Evolutionary conservation across 2,329 filamentous ascomycete genomes (phyloP).

Genomic region (Niveomyces coronatus): DNA sequence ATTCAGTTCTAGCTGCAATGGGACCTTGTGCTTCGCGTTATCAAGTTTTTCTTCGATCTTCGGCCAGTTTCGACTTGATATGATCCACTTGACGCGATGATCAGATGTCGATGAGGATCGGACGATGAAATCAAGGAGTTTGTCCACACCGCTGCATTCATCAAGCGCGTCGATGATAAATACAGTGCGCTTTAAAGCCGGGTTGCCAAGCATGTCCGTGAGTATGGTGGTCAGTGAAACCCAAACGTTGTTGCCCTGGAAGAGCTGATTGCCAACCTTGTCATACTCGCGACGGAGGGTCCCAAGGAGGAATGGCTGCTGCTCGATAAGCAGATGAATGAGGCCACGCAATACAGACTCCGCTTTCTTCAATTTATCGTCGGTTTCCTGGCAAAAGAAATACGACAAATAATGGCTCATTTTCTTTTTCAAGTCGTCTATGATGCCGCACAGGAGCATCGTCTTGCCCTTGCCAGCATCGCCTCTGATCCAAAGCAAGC

Average conservation of each 20-base stretch:
- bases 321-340: conserved; percentile 27
- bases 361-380: conserved; percentile 27
- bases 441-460: conserved; percentile 30
- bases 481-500: conserved; percentile 27
- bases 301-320: conserved; percentile 20
- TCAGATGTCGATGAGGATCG: conserved; percentile 11
- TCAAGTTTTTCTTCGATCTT: conserved; percentile 23
- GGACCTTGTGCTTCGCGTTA: conserved; percentile 13
- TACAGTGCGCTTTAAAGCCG: conserved; percentile 15
- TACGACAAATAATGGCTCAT: conserved; percentile 17
- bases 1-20: conserved; percentile 29
- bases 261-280: conserved; percentile 19
- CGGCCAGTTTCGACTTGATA: conserved; percentile 28
- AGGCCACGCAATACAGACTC: conserved; percentile 32
- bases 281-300: conserved; percentile 18
- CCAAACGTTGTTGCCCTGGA: conserved; percentile 29
- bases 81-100: conserved; percentile 27
- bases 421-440: conserved; percentile 19
- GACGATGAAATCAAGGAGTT: conserved; percentile 27
- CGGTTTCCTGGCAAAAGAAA: conserved; percentile 35
- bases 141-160: conserved; percentile 27
- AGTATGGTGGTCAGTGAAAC: conserved; percentile 24
- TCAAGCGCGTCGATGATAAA: conserved; percentile 38
- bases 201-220: conserved; percentile 27
- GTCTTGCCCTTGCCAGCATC: conserved; percentile 34